Conservation (phyloP, 352 stramenopile genomes). For the Globisporangium barbulae region DNA sequence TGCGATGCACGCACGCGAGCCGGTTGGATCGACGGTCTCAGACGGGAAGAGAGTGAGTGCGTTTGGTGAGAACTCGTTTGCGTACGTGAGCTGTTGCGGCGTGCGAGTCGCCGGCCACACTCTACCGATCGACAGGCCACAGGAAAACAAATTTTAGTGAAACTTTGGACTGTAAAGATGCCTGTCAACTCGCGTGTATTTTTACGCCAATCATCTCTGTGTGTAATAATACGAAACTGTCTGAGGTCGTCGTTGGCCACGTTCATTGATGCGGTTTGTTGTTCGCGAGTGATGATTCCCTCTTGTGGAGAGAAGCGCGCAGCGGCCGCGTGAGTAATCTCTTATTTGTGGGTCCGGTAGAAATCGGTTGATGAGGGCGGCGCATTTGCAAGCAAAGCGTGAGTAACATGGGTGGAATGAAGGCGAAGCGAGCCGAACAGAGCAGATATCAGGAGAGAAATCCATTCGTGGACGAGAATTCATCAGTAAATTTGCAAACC, state of each 20-base stretch:
- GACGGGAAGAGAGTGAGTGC: not conserved
- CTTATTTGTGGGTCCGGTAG: not conserved
- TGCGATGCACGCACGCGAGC: not conserved
- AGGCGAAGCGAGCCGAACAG: not conserved
- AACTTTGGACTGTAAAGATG: not conserved
- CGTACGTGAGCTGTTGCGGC: not conserved
- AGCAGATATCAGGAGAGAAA: slow-evolving; percentile 5
- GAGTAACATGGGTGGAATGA: slow-evolving; percentile 9
- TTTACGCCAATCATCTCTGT: not conserved
- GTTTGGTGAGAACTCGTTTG: too few species aligned
- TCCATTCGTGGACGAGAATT: not conserved
- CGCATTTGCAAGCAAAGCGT: slow-evolving; percentile 13
- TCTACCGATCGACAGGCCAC: not conserved
- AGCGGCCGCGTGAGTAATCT: slow-evolving; percentile 4
- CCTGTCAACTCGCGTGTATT: not conserved
- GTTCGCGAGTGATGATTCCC: not conserved
- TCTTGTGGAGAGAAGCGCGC: not conserved
- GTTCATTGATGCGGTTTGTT: not conserved
- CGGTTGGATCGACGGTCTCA: not conserved
- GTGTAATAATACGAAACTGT: not conserved
- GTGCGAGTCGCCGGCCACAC: not conserved
- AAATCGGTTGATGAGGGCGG: not conserved
- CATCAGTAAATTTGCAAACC: not conserved
- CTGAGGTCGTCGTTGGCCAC: not conserved
- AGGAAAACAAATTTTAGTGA: not conserved